Evolutionary conservation across 805 yeast genomes (phyloP), one percentile per base, ranked within the genome.

Genomic region (Metschnikowia chrysomelidarum): DNA sequence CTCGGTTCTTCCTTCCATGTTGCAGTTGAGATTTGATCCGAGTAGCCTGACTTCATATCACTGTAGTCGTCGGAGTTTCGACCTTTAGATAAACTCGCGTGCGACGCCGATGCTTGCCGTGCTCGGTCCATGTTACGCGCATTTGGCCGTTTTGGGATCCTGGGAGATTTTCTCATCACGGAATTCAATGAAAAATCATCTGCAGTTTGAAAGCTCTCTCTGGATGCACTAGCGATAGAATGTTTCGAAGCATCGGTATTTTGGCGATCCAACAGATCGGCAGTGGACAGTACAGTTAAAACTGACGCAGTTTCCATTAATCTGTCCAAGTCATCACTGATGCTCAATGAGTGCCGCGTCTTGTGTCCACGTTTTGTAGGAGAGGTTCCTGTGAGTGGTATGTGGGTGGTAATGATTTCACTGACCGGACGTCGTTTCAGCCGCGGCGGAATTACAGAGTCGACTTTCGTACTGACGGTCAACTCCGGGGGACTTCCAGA

Each of bases 381-480:
- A 10, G 22, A 28, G 10, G 26, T 22, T 9, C 21, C 32, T 7
- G 22, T 18, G 29, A 20, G 31, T 30, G 36, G 28, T n/a, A n/a
- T n/a, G n/a, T n/a, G n/a, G n/a, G n/a, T n/a, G 10, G 39, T 16
- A 17, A 39, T 32, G 14, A 30, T 26, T 32, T 46, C 62, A 39
- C 66, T 60, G 18, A 56, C 56, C 5, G 72, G 72, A 38, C 73
- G 47, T 29, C 62, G 50, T 5, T 53, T 53, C 23, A 69, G 64
- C 34, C 73, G 53, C 2, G 69, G 60, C 2, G 73, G 73, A 2
- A 67, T 51, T 3, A 67, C 50, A 5, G 51, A 51, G 26, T 64
- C 70, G 22, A 66, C 51, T 15, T 45, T 55, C 8, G 73, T 67
- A 33, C 51, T 53, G 40, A 59, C 59, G 10, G 60, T 47, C 14